Percentiles rank a stretch among this genome's conserved stretches.
These are phyloP conservation scores for Parathielavia appendiculata DNA, from an alignment of 495 filamentous ascomycete species.

Conservation along the genomic window DNA sequence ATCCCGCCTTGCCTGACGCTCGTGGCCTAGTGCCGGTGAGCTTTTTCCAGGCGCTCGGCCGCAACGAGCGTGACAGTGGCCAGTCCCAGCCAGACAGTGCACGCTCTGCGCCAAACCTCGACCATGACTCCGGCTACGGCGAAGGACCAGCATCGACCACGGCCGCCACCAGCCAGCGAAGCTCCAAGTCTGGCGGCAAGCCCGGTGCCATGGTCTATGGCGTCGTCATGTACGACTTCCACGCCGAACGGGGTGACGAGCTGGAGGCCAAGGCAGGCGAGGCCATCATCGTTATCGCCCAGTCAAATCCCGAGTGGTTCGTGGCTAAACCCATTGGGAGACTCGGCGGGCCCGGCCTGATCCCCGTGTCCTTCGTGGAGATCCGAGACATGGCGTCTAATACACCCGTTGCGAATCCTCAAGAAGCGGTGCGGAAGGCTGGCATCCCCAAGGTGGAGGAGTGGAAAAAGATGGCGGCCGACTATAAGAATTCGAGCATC, in stretches of 20 bases:
- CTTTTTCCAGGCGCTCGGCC: slow-evolving; percentile 87
- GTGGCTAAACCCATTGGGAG: slow-evolving; percentile 97
- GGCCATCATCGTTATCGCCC: slow-evolving; percentile 95
- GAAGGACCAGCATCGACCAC: slow-evolving; percentile 48
- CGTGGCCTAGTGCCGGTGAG: slow-evolving; percentile 88
- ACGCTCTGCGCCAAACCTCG: slow-evolving; percentile 46
- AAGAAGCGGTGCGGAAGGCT: slow-evolving; percentile 80
- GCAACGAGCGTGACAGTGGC: slow-evolving; percentile 81
- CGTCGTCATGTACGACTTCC: slow-evolving; percentile 94
- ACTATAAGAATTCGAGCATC: slow-evolving; percentile 99
- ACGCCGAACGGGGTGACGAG: slow-evolving; percentile 90
- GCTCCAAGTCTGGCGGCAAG: slow-evolving; percentile 52
- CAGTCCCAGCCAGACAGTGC: slow-evolving; percentile 64
- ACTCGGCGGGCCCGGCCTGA: slow-evolving; percentile 87
- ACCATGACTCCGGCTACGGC: slow-evolving; percentile 77
- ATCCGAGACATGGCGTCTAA: slow-evolving; percentile 90
- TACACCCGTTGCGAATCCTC: slow-evolving; percentile 71
- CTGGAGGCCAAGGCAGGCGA: slow-evolving; percentile 92
- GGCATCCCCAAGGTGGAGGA: slow-evolving; percentile 97
- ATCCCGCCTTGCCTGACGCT: slow-evolving; percentile 81
- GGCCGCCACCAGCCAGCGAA: slow-evolving; percentile 42
- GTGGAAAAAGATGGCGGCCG: slow-evolving; percentile 99
- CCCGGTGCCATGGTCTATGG: slow-evolving; percentile 90
- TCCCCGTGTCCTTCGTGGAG: slow-evolving; percentile 96
- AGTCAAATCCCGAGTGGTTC: slow-evolving; percentile 99